These are phyloP conservation scores for Thielaviopsis ethacetica DNA, from an alignment of 2,329 filamentous ascomycete species.

Conservation along the genomic window DNA sequence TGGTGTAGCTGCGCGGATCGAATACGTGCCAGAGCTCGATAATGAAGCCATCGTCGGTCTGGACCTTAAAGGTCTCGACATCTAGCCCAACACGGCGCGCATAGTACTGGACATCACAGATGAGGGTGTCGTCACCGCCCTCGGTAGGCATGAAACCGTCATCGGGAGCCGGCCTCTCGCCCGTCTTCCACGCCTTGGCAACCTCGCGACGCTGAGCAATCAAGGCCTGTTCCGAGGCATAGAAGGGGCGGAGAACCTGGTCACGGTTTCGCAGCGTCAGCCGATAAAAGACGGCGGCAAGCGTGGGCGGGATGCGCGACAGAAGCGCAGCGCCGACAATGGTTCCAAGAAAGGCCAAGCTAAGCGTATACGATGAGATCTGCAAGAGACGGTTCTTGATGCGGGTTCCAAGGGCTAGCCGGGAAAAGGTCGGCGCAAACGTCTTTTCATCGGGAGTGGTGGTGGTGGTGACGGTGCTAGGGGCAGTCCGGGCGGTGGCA, in stretches of 20 bases:
- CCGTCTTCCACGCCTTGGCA: slow-evolving; percentile 42
- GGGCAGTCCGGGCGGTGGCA: not conserved
- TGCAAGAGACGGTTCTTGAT: slow-evolving; percentile 52
- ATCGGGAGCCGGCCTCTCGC: slow-evolving; percentile 22
- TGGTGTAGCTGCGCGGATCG: slow-evolving; percentile 54
- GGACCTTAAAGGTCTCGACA: slow-evolving; percentile 64
- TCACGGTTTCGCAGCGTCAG: slow-evolving; percentile 37
- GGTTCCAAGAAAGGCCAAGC: slow-evolving; percentile 56
- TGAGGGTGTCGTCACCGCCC: slow-evolving; percentile 61
- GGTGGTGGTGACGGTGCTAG: not conserved
- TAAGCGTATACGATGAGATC: slow-evolving; percentile 55
- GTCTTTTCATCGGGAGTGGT: not conserved
- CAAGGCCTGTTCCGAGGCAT: slow-evolving; percentile 52
- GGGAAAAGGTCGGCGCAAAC: not conserved
- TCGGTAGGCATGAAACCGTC: slow-evolving; percentile 54
- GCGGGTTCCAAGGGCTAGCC: slow-evolving; percentile 17
- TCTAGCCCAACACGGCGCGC: slow-evolving; percentile 76
- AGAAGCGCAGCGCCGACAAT: slow-evolving; percentile 62
- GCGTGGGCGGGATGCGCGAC: slow-evolving; percentile 41
- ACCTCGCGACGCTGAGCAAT: slow-evolving; percentile 38
- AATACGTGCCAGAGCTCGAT: slow-evolving; percentile 82
- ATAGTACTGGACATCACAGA: slow-evolving; percentile 73
- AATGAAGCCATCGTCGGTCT: slow-evolving; percentile 88
- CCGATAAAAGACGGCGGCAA: slow-evolving; percentile 32
- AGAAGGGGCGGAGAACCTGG: slow-evolving; percentile 52